These are phyloP conservation scores for Pseudogymnoascus destructans DNA, from an alignment of 2,329 filamentous ascomycete genomes.

Conservation along the genomic window DNA sequence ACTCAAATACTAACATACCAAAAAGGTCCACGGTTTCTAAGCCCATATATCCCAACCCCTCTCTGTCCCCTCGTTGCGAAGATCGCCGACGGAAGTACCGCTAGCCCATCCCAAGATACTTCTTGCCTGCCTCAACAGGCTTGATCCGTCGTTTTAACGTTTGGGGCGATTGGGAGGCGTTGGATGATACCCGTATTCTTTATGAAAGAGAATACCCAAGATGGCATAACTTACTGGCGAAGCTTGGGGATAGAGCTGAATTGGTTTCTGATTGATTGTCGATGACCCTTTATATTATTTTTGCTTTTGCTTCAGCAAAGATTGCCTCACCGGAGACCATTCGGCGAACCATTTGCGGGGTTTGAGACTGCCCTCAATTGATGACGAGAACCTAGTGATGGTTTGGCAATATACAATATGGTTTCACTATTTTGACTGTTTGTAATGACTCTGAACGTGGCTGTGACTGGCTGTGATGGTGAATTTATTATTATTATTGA, in stretches of 20 bases:
- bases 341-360: background rate
- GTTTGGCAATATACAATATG: slow-evolving; percentile 8
- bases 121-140: slow-evolving; percentile 23
- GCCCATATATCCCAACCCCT: slow-evolving; percentile 27
- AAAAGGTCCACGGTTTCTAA: slow-evolving; percentile 51
- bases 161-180: slow-evolving; percentile 24
- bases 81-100: slow-evolving; percentile 25
- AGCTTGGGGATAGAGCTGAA: background rate
- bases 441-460: background rate
- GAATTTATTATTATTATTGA: background rate
- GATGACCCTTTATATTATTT: background rate
- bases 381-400: background rate
- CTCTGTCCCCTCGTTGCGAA: slow-evolving; percentile 16
- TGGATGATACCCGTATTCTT: slow-evolving; percentile 26
- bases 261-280: background rate
- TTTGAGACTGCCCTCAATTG: background rate
- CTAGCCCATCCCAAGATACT: slow-evolving; percentile 17
- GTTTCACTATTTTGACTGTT: background rate
- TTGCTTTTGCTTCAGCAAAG: background rate
- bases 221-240: slow-evolving; percentile 13
- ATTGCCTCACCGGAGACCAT: background rate
- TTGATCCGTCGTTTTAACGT: slow-evolving; percentile 20
- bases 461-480: background rate
- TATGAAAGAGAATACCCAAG: slow-evolving; percentile 20
- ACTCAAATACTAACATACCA: slow-evolving; percentile 7